Evolutionary conservation across 192 early-diverging fungal species (phyloP), one percentile per base, ranked within the genome.

Genomic region (Coemansia sp.): DNA sequence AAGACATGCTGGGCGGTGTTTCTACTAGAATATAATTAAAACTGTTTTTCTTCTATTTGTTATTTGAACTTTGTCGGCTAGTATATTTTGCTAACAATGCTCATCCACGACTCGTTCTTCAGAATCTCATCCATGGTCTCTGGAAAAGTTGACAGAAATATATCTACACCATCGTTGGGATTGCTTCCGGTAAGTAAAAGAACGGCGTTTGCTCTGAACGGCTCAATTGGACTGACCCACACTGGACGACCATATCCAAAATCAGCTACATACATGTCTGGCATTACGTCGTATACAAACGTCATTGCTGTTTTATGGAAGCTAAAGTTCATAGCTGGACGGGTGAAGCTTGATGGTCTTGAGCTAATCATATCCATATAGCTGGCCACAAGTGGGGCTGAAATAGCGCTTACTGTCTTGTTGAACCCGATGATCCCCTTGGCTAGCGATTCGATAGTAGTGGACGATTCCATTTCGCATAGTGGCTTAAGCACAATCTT

Each of bases 1-100:
- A 9, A 73, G 86, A 26, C 74, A 87, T 60, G 69, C 75, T 55
- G 77, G 87, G 18, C 73, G 80, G 21, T 88, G 86, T 61, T 84
- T 84, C 40, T 86, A 85, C 49, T 88, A 85, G 61, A 69, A 13
- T 8, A 15, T 45, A 45, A 15, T 7, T 10, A 26, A 40, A 65
- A 8, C 47, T 42, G 40, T 18, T 43, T 45, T 15, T 39, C 7
- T 10, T 18, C 13, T 49, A 37, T 3, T 7, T 16, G 8, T 41
- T 16, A 0, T 65, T 21, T 22, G 12, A 4, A 26, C 4, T 12
- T n/a, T 45, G 47, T 49, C 19, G 8, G 3, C 51, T 70, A 82
- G 57, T 82, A 82, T 9, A 77, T 75, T 6, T 72, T 18, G 43
- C 67, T 65, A 16, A 71, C 79, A 13, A 72, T 8, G 22, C 59